Evolutionary conservation across 169 alveolate genomes (phyloP), one percentile per base, ranked within the genome.

Genomic region (Plasmodium malariae): DNA sequence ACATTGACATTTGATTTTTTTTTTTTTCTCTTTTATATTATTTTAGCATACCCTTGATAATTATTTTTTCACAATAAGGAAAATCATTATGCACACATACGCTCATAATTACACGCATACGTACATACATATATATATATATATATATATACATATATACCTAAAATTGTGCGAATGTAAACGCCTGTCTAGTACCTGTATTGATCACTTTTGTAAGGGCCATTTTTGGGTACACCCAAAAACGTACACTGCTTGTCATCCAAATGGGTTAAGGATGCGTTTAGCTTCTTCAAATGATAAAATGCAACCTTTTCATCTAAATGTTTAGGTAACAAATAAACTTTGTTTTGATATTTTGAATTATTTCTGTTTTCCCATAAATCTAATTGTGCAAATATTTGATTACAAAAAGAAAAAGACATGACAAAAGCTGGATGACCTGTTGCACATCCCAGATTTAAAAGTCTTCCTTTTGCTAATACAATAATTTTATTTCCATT

Each of bases 361-460:
- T 24, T 73, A 74, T 94, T 60, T 85, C 60, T 72, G 74, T 92
- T 83, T 93, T 96, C 87, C 95, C 95, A 93, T 88, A 96, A 93
- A 88, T 97, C 91, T 93, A 91, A 26, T 48, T 93, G 95, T 14
- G 95, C 93, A 65, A 93, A 96, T 36, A 71, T 93, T 94, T 98
- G 99, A 93, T 98, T 98, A 57, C 99, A 98, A 96, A 98, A 98
- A 19, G 99, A 97, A 94, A 96, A 96, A 57, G 99, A 97, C 99
- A 98, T 98, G 57, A 98, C 99, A 92, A 98, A 97, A 54, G 99
- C 97, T 21, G 99, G 99, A 90, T 98, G 99, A 3, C 99, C 99
- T 57, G 99, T 98, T 89, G 99, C 99, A 68, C 99, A 98, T 30
- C 99, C 99, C 19, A 98, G 97, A 95, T 98, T 98, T 78, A 98